Percentiles rank a stretch among this genome's conserved stretches.
These are phyloP conservation scores for Coelastrella sp. DNA, from an alignment of 139 green algal species.

Conservation along the genomic window DNA sequence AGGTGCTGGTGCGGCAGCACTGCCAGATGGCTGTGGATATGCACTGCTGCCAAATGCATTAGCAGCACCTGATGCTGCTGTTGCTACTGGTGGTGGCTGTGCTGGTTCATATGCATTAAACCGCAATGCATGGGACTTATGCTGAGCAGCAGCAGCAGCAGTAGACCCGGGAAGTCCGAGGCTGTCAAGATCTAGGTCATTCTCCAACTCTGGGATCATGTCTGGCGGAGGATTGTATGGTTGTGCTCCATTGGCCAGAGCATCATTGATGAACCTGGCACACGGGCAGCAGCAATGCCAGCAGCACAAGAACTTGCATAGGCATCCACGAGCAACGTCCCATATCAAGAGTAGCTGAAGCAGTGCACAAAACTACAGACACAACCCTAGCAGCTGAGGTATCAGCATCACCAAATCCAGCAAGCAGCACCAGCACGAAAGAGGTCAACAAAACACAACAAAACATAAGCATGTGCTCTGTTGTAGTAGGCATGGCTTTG, in stretches of 20 bases:
- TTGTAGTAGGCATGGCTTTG: too few relatives aligned
- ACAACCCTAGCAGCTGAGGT: too few relatives aligned
- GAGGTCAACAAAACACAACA: too few relatives aligned
- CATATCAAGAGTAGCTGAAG: too few relatives aligned
- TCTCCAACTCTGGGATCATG: conserved; percentile 9
- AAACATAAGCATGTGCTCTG: too few relatives aligned
- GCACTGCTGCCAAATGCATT: conserved; percentile 20
- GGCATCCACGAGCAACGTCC: too few relatives aligned
- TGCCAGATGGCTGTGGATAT: background rate
- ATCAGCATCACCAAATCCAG: too few relatives aligned
- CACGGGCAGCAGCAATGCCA: conserved; percentile 22
- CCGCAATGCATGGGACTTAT: conserved; percentile 49
- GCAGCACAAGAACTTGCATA: too few relatives aligned
- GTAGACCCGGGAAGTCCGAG: background rate
- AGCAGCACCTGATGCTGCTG: conserved; percentile 34
- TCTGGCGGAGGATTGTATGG: conserved; percentile 75
- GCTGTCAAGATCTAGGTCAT: conserved; percentile 13
- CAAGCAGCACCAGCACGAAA: too few relatives aligned
- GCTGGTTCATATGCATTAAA: conserved; percentile 55
- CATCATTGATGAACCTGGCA: conserved; percentile 36
- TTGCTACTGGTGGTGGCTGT: conserved; percentile 19
- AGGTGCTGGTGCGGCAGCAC: conserved; percentile 11
- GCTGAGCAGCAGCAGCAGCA: background rate
- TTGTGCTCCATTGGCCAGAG: conserved; percentile 60
- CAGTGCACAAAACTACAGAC: too few relatives aligned